Base-by-base conservation (phyloP, 1,284 basidiomycete species). In the Polyporus tsugae region DNA sequence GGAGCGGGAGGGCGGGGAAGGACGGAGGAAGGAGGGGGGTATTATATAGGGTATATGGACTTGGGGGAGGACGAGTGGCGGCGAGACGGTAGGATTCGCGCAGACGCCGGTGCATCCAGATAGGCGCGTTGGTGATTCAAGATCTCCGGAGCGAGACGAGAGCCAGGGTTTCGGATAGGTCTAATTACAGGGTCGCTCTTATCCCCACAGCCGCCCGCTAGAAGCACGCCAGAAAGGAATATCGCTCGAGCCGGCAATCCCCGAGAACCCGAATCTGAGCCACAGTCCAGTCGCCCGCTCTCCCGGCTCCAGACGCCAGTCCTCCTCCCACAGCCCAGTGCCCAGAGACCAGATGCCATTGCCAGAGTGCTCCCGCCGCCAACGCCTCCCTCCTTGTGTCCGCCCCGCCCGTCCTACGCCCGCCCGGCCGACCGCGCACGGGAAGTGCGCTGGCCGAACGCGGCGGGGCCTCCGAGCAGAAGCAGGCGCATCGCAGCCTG, bases 11-110 rank as follows among this genome's bases (percentile, higher is more conserved):
- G 61, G 42, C 42, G 61, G 49, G 61, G 61, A 62, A 62, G 61
- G 46, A 62, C 38, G 36, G 49, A 39, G 33, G 61, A 29, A 29
- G 33, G 42, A 35, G 38, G 44, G 44, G 44, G 42, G 22, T 46
- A 52, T 62, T 62, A 62, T 62, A 62, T 62, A 62, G 25, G 61
- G 44, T 38, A 52, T 46, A 52, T 49, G 61, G 42, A 22, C 61
- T 38, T 39, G 58, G 36, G 58, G 58, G 58, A 39, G 19, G 35
- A 38, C 33, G 33, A 36, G 35, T 41, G 38, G 58, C 38, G 36
- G 22, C n/a, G 58, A 25, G 35, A 33, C n/a, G 35, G 33, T 58
- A 38, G n/a, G 58, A 60, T 60, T 60, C 36, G 58, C 58, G 58
- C 35, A 60, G 58, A 29, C 58, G 58, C 58, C 36, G 38, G 58